Percentiles rank a stretch among this genome's conserved stretches.
phyloP scores from a whole-genome alignment of 805 yeast genomes.

The Yarrowia divulgata region DNA sequence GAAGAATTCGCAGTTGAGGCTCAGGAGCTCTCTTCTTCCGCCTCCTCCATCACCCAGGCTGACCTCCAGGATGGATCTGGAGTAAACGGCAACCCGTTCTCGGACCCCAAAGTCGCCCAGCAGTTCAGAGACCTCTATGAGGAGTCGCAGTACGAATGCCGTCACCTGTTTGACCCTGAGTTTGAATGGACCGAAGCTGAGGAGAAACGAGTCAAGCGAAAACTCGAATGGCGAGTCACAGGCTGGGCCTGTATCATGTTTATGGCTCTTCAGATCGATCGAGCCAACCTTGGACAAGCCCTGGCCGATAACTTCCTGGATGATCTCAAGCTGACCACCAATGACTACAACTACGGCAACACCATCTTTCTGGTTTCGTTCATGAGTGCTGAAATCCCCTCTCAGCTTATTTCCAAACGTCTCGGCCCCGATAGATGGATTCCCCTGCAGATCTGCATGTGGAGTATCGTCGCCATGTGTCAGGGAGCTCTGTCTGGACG shows the following conservation, averaged over 20 bases:
- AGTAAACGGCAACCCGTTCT: slow-evolving; percentile 48
- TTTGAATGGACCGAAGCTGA: slow-evolving; percentile 63
- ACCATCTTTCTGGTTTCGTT: slow-evolving; percentile 64
- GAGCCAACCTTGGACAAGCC: slow-evolving; percentile 65
- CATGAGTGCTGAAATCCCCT: slow-evolving; percentile 68
- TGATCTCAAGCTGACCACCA: slow-evolving; percentile 61
- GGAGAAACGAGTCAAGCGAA: slow-evolving; percentile 58
- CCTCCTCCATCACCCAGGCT: slow-evolving; percentile 15
- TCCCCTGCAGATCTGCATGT: slow-evolving; percentile 63
- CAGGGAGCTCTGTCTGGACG: slow-evolving; percentile 57
- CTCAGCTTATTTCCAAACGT: slow-evolving; percentile 68
- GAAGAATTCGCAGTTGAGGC: neutral
- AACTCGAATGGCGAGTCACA: slow-evolving; percentile 63
- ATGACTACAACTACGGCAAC: slow-evolving; percentile 66
- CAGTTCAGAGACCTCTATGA: slow-evolving; percentile 59
- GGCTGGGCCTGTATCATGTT: slow-evolving; percentile 67
- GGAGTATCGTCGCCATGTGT: slow-evolving; percentile 64
- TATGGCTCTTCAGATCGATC: slow-evolving; percentile 63
- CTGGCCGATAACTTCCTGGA: slow-evolving; percentile 62
- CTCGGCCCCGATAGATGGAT: slow-evolving; percentile 72
- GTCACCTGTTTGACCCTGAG: slow-evolving; percentile 63
- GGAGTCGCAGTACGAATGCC: slow-evolving; percentile 60
- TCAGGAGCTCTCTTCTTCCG: slow-evolving; percentile 2
- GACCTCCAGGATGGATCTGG: slow-evolving; percentile 23
- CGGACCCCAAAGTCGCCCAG: slow-evolving; percentile 56